Evolutionary conservation across 2,329 filamentous ascomycete genomes (phyloP).

Genomic region (Cladosporium sp.): DNA sequence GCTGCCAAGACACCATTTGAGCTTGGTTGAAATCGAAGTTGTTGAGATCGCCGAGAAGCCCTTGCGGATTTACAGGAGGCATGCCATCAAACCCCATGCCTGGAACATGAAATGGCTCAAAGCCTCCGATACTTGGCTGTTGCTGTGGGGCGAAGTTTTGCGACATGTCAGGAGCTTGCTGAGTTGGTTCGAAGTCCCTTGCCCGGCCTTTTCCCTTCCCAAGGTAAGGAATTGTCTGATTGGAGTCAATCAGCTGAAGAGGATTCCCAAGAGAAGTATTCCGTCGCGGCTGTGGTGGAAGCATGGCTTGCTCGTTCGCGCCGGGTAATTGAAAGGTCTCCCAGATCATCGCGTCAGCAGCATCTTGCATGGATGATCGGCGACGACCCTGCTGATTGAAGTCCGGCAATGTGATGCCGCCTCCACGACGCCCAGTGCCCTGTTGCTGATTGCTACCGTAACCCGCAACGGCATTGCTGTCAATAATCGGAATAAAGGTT

Average conservation of each 20-base stretch:
- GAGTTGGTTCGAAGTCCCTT: slow-evolving; percentile 1
- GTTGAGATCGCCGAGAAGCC: neutral
- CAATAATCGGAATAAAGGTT: neutral
- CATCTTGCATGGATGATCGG: slow-evolving; percentile 10
- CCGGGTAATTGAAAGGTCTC: slow-evolving; percentile 11
- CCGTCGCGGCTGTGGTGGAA: slow-evolving; percentile 1
- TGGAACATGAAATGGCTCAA: neutral
- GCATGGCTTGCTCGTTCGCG: slow-evolving; percentile 1
- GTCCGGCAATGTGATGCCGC: neutral
- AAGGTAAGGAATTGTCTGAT: neutral
- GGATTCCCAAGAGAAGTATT: neutral
- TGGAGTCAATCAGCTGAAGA: slow-evolving; percentile 5
- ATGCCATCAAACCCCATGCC: neutral
- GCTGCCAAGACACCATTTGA: neutral
- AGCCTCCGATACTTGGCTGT: neutral
- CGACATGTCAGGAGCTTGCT: neutral
- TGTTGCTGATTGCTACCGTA: neutral
- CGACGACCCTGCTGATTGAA: neutral
- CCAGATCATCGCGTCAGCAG: slow-evolving; percentile 7
- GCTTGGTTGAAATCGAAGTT: neutral
- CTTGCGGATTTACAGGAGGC: neutral
- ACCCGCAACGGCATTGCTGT: neutral
- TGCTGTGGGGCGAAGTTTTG: neutral
- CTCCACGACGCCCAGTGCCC: neutral
- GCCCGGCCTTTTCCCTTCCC: slow-evolving; percentile 9